phyloP scores from a whole-genome alignment of 495 filamentous ascomycete species.

The Evernia prunastri region DNA sequence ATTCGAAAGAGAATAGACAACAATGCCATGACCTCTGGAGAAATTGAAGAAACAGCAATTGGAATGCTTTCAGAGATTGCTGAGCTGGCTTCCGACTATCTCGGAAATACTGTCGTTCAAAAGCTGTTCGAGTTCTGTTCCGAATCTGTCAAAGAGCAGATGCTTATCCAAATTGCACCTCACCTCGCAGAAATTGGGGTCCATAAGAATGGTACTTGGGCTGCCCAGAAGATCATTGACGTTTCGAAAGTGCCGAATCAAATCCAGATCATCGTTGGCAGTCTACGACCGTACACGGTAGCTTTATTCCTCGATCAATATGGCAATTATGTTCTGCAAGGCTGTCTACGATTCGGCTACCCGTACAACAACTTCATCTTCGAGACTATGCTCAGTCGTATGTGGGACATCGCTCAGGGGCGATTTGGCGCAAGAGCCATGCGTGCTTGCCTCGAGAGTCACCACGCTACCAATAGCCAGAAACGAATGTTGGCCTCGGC shows the following conservation, averaged over 20 bases:
- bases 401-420: constrained; percentile 93
- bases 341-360: constrained; percentile 81
- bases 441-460: constrained; percentile 94
- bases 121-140: constrained; percentile 97
- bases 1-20: constrained; percentile 98
- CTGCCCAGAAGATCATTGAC: constrained; percentile 98
- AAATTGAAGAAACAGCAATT: constrained; percentile 86
- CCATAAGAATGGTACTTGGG: constrained; percentile 99
- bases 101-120: constrained; percentile 98
- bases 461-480: constrained; percentile 90
- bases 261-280: constrained; percentile 76
- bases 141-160: constrained; percentile 79
- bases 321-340: constrained; percentile 96
- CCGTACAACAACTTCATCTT: constrained; percentile 96
- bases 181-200: constrained; percentile 94
- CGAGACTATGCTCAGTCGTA: constrained; percentile 87
- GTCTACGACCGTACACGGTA: constrained; percentile 76
- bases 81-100: constrained; percentile 87
- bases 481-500: constrained; percentile 91
- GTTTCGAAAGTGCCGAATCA: constrained; percentile 79
- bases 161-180: constrained; percentile 81
- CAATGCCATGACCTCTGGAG: constrained; percentile 70
- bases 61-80: constrained; percentile 95
- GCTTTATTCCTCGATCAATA: constrained; percentile 95
- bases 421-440: constrained; percentile 92